Conservation (phyloP, 2,329 filamentous ascomycete species). For the Dothideomycetes sp. region DNA sequence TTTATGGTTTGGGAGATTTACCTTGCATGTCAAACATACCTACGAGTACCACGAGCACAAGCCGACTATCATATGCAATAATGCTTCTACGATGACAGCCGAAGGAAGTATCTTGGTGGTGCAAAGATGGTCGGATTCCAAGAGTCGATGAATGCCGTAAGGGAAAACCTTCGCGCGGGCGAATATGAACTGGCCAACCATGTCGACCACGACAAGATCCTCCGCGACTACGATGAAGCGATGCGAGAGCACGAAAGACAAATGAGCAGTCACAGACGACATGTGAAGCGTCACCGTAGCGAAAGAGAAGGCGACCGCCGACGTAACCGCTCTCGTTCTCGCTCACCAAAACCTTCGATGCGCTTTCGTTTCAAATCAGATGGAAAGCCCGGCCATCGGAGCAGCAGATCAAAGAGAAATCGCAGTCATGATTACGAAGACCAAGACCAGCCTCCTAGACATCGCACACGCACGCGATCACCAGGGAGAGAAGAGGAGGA, state of each 20-base stretch:
- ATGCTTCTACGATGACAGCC: neutral
- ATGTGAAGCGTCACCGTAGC: neutral
- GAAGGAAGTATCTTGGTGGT: neutral
- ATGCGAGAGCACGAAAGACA: slow-evolving; percentile 8
- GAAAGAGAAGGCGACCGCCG: neutral
- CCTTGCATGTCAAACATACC: neutral
- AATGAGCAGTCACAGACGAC: slow-evolving; percentile 4
- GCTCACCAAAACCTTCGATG: slow-evolving; percentile 2
- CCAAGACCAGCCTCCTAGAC: neutral
- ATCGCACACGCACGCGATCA: neutral
- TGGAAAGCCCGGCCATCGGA: neutral
- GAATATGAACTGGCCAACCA: slow-evolving; percentile 2
- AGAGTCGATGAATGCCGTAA: slow-evolving; percentile 6
- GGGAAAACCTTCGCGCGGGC: slow-evolving; percentile 1
- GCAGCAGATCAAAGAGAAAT: slow-evolving; percentile 1
- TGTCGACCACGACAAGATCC: slow-evolving; percentile 8
- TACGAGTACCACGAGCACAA: neutral
- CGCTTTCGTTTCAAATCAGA: slow-evolving; percentile 7
- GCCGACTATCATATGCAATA: neutral
- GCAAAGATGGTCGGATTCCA: slow-evolving; percentile 5
- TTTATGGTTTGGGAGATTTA: neutral
- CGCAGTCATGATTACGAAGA: slow-evolving; percentile 2
- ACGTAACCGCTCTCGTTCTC: neutral
- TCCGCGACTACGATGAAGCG: slow-evolving; percentile 8
- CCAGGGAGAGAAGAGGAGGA: neutral